Evolutionary conservation across 2,329 filamentous ascomycete genomes (phyloP), one percentile per base, ranked within the genome.

Genomic region (Nothomitra cinnamomea): DNA sequence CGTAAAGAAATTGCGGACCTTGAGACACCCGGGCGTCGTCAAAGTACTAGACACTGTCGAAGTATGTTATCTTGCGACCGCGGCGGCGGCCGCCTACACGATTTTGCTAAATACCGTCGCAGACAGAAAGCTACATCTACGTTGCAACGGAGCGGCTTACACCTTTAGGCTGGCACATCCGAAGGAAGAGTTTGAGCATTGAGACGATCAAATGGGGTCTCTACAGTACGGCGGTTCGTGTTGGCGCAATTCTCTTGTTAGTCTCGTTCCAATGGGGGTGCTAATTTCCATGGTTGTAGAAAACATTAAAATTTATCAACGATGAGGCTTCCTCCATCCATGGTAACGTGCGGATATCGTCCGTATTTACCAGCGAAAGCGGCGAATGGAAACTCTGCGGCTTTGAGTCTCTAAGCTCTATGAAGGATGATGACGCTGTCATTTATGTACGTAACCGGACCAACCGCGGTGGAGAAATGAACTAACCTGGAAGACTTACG

Each of bases 121-220:
- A 92, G 85, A 95, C 89, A 63, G 92, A 98, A 59, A 79, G 85
- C 24, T 90, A 92, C 64, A 92, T 98, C 58, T 95, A 96, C 66
- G 88, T 98, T 65, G 88, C 92, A 54, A 96, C 89, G 22, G 92
- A 98, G 70, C 80, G 89, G 58, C 73, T 98, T 8, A 81, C 82
- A 12, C 92, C 92, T 2, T 71, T 98, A 52, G 79, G 82, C 60
- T 96, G 92, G 92, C 83, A 94, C 62, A 82, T 94, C 48, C 87
- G 85, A 70, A 76, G 90, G 60, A 89, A 87, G 70, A 92, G 86
- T 64, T 67, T 96, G 57, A 88, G 81, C 56, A 82, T 87, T 41
- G 92, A 96, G 71, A 96, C 90, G 1, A 79, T 92, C 49, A 98
- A 95, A 79, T 98, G 92, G 92, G 92, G 92, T 0, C 69, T 98